phyloP scores from a whole-genome alignment of 106 monocot genomes.

The Hemerocallis citrina region DNA sequence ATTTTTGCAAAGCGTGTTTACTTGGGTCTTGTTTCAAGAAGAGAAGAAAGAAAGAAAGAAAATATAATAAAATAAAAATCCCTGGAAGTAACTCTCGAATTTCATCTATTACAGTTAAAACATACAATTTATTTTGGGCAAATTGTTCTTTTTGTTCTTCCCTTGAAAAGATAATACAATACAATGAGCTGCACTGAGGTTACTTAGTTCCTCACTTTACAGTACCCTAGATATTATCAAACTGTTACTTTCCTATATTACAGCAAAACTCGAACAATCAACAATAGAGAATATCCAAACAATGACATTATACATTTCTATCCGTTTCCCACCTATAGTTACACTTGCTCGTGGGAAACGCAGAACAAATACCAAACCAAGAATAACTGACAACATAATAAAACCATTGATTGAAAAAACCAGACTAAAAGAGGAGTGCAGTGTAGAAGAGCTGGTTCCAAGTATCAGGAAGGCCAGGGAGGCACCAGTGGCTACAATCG shows the following conservation, averaged over 20 bases:
- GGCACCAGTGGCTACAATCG: constrained; percentile 97
- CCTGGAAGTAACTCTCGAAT: too few relatives aligned
- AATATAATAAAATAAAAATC: too few relatives aligned
- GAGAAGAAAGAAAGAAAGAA: too few relatives aligned
- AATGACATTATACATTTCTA: background rate
- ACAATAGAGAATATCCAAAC: background rate
- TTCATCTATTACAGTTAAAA: too few relatives aligned
- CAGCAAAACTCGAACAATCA: background rate
- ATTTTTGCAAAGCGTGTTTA: too few relatives aligned
- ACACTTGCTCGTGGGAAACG: background rate
- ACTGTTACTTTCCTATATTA: background rate
- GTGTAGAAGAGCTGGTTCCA: constrained; percentile 89
- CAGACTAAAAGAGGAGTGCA: constrained; percentile 34
- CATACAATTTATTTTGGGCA: too few relatives aligned
- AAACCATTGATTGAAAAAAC: background rate
- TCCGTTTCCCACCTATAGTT: background rate
- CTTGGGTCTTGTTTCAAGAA: too few relatives aligned
- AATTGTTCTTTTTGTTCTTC: too few relatives aligned
- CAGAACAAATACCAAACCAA: background rate
- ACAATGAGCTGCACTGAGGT: too few relatives aligned
- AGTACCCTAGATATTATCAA: background rate
- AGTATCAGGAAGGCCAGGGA: constrained; percentile 84
- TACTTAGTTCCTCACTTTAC: too few relatives aligned
- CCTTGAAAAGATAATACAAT: too few relatives aligned
- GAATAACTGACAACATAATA: background rate